Evolutionary conservation across 371 early-diverging fungal species (phyloP), one percentile per base, ranked within the genome.

Genomic region (Apophysomyces ossiformis): DNA sequence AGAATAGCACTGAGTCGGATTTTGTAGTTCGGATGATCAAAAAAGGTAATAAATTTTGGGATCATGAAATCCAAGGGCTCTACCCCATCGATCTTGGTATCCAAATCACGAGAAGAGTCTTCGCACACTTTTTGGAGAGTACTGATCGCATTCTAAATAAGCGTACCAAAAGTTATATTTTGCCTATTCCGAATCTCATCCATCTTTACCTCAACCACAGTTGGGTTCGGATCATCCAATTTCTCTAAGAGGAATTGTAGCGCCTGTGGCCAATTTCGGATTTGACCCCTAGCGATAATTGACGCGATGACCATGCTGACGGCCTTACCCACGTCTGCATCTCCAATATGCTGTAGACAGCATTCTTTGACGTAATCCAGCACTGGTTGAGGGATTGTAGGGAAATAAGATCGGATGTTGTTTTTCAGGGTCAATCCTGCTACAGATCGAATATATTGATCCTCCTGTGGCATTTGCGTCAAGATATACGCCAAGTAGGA

Each of bases 341-440:
- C 94, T 16, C 83, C 85, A 16, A 95, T 69, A 7, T 77, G 82
- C 6, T 82, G 78, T 16, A 93, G 79, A 16, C 85, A 83, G 63
- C 78, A 67, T 58, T 71, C 67, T 76, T 94, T 91, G 71, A 93
- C 82, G 67, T 90, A 92, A 9, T 81, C 82, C 13, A 95, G 64
- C 35, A 86, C 86, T 11, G 66, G 65, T 18, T 85, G 77, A 54
- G 83, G 79, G 45, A 89, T 83, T 12, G 67, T 73, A 41, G 63
- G 63, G 60, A 87, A 85, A 58, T 84, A 77, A 58, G 75, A 67
- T 54, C 82, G 76, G 59, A 95, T 81, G 65, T 85, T 86, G 82
- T 91, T 93, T 82, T 93, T 94, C 54, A 95, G 83, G 62, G 87
- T 76, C 56, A 93, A 73, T n/a, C 94, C 96, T 6, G 95, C 95